phyloP scores from a whole-genome alignment of 2,329 filamentous ascomycete genomes.

The Cryphonectria parasitica region DNA sequence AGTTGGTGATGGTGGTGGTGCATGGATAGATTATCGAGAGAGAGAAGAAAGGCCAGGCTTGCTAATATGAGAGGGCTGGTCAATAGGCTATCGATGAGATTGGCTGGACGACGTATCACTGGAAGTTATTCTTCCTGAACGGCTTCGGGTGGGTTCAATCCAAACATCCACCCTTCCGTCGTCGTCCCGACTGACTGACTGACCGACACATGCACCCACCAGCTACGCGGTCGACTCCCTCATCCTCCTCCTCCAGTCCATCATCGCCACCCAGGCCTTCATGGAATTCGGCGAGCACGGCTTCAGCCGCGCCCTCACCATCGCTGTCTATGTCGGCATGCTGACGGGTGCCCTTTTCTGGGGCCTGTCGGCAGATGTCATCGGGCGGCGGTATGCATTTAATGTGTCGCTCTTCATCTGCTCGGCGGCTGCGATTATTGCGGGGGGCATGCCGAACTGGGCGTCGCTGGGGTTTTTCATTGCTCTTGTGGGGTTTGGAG shows the following conservation, averaged over 20 bases:
- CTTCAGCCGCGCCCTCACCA: conserved; percentile 61
- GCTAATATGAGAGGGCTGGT: conserved; percentile 29
- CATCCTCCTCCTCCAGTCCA: conserved; percentile 60
- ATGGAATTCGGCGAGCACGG: conserved; percentile 60
- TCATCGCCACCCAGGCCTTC: conserved; percentile 62
- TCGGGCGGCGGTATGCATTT: conserved; percentile 70
- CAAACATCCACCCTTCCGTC: neutral
- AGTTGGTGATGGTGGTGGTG: conserved; percentile 6
- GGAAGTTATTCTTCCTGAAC: conserved; percentile 64
- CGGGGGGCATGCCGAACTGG: conserved; percentile 71
- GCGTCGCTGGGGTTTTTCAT: conserved; percentile 66
- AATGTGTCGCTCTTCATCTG: conserved; percentile 68
- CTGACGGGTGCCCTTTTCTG: conserved; percentile 66
- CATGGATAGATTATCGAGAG: neutral
- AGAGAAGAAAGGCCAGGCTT: conserved; percentile 19
- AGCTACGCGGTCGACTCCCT: conserved; percentile 54
- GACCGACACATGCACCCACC: neutral
- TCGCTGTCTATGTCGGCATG: conserved; percentile 63
- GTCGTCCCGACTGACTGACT: too few relatives aligned
- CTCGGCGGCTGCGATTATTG: conserved; percentile 60
- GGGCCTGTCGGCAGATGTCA: conserved; percentile 69
- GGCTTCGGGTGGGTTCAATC: conserved; percentile 55
- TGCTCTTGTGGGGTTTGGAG: conserved; percentile 65
- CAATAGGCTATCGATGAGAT: conserved; percentile 57
- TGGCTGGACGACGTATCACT: conserved; percentile 62